phyloP scores from a whole-genome alignment of 2,329 filamentous ascomycete genomes.

The Elsinoe batatas region DNA sequence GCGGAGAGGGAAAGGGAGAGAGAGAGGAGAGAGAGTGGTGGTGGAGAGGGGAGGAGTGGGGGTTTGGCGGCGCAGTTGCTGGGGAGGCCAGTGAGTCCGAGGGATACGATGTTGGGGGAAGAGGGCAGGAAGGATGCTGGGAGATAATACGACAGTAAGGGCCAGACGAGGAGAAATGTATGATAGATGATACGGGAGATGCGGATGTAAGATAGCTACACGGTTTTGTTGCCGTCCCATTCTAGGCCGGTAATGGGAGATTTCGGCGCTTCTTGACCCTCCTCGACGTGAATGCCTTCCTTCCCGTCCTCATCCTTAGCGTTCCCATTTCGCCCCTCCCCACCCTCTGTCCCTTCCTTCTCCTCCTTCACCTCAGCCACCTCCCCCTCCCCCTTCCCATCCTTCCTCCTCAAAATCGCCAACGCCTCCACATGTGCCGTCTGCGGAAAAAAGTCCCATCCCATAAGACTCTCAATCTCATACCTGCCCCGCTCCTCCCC shows the following conservation, averaged over 20 bases:
- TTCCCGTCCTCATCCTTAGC: neutral
- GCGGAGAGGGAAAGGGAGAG: neutral
- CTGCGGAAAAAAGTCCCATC: constrained; percentile 97
- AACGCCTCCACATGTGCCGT: constrained; percentile 59
- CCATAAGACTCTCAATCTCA: constrained; percentile 78
- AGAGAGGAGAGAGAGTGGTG: neutral
- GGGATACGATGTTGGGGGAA: constrained; percentile 1
- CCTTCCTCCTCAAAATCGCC: constrained; percentile 44
- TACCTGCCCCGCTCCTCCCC: constrained; percentile 51
- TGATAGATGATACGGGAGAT: neutral
- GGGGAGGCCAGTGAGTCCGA: constrained; percentile 1
- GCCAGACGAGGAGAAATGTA: too few relatives aligned
- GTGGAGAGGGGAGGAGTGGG: neutral
- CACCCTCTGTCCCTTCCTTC: neutral
- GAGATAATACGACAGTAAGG: too few relatives aligned
- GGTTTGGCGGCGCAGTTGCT: neutral
- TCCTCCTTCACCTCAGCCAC: neutral
- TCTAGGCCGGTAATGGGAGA: constrained; percentile 2
- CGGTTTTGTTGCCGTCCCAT: constrained; percentile 7
- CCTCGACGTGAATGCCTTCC: neutral
- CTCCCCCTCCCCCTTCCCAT: neutral
- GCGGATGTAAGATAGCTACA: neutral
- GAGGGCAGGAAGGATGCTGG: neutral
- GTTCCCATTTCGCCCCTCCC: neutral
- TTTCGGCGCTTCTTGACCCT: neutral